Percentiles rank a stretch among this genome's conserved stretches.
Evolutionary conservation across 345 rosid genomes (phyloP).

Genomic region (Theobroma cacao): DNA sequence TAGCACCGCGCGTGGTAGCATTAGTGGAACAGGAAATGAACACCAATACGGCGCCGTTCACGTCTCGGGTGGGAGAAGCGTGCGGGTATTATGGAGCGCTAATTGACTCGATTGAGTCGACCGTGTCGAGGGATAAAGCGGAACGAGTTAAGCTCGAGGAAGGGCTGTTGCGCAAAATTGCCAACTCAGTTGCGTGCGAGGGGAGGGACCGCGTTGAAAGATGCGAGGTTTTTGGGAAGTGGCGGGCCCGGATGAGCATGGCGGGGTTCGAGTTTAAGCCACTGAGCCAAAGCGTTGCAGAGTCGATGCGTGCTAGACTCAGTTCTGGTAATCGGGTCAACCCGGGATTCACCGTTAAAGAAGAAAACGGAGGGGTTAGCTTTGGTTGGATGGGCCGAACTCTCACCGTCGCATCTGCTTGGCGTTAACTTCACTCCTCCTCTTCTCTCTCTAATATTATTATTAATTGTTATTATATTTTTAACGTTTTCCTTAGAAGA

Average conservation of each 20-base stretch:
- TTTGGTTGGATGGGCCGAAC: slow-evolving; percentile 91
- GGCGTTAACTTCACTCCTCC: slow-evolving; percentile 63
- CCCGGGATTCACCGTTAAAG: slow-evolving; percentile 74
- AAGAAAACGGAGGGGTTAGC: slow-evolving; percentile 74
- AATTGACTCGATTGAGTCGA: slow-evolving; percentile 75
- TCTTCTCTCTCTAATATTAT: slow-evolving; percentile 14
- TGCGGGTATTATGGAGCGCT: slow-evolving; percentile 65
- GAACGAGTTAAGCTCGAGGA: slow-evolving; percentile 59
- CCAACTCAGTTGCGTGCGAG: slow-evolving; percentile 84
- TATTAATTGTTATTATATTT: slow-evolving; percentile 38
- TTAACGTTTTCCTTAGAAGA: slow-evolving; percentile 39
- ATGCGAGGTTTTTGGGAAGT: slow-evolving; percentile 93
- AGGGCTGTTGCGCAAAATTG: slow-evolving; percentile 62
- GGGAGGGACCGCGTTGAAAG: slow-evolving; percentile 83
- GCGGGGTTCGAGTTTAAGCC: slow-evolving; percentile 79
- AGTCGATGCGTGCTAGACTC: slow-evolving; percentile 55
- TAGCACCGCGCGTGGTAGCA: slow-evolving; percentile 77
- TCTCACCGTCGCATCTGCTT: slow-evolving; percentile 93
- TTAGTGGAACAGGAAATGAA: slow-evolving; percentile 72
- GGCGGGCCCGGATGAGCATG: slow-evolving; percentile 94
- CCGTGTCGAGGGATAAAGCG: slow-evolving; percentile 34
- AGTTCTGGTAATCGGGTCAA: slow-evolving; percentile 41
- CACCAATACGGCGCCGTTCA: slow-evolving; percentile 69
- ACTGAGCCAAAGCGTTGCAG: slow-evolving; percentile 50
- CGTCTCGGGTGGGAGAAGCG: slow-evolving; percentile 53